Evolutionary conservation across 371 early-diverging fungal species (phyloP).

Genomic region (Mucor mucedo): DNA sequence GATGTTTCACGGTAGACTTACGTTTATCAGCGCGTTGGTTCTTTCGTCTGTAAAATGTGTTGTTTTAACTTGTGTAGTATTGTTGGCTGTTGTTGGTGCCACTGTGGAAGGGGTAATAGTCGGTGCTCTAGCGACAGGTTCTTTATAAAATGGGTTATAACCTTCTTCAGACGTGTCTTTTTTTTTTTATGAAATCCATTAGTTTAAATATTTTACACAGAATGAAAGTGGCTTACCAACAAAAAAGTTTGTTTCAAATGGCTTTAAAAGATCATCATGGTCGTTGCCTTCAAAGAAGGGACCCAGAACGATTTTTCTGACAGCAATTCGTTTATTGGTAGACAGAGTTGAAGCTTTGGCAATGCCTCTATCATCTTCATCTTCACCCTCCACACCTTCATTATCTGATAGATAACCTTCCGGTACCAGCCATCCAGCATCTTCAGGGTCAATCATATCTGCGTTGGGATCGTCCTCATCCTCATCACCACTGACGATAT

Average conservation of each 20-base stretch:
- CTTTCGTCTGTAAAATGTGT: constrained; percentile 40
- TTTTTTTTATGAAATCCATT: neutral
- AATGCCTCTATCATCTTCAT: constrained; percentile 27
- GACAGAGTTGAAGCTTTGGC: neutral
- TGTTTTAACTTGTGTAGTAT: neutral
- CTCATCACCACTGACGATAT: constrained; percentile 81
- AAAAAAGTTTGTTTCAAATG: constrained; percentile 32
- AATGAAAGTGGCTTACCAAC: constrained; percentile 20
- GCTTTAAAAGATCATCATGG: constrained; percentile 26
- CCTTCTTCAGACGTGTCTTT: constrained; percentile 25
- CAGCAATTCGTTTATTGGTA: constrained; percentile 19
- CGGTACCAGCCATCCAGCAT: constrained; percentile 74
- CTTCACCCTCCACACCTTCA: constrained; percentile 68
- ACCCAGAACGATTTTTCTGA: constrained; percentile 56
- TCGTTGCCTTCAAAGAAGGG: constrained; percentile 54
- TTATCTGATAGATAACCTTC: constrained; percentile 84
- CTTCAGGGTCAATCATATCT: constrained; percentile 53
- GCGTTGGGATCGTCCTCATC: constrained; percentile 58
- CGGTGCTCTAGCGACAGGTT: constrained; percentile 8
- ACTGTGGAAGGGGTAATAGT: neutral
- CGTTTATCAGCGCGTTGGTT: constrained; percentile 39
- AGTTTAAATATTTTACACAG: neutral
- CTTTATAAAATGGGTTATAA: constrained; percentile 38
- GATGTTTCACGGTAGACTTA: constrained; percentile 3
- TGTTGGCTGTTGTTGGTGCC: neutral